These are phyloP conservation scores for Ceratocystis diversiconidia DNA, from an alignment of 2,329 filamentous ascomycete genomes.

Conservation along the genomic window DNA sequence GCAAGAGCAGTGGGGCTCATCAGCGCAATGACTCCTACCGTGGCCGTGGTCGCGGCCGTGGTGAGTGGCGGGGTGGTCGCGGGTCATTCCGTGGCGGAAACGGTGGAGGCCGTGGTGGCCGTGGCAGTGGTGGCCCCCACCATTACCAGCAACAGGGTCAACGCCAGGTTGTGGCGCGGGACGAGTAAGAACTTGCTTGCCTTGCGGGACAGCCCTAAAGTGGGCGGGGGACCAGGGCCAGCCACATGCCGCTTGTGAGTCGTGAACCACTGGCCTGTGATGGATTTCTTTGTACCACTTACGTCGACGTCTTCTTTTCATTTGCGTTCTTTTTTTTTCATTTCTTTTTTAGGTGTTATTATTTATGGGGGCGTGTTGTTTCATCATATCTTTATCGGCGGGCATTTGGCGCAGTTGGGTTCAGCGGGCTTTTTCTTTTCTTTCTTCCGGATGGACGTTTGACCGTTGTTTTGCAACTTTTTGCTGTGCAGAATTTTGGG, in stretches of 20 bases:
- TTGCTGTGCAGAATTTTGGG: background rate
- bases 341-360: constrained; percentile 10
- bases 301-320: background rate
- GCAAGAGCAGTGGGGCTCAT: constrained; percentile 27
- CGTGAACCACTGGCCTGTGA: background rate
- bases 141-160: constrained; percentile 23
- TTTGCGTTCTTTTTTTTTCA: background rate
- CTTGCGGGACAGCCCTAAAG: background rate
- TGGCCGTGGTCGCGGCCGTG: constrained; percentile 38
- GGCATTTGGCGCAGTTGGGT: constrained; percentile 8
- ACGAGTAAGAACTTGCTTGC: constrained; percentile 1
- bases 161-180: constrained; percentile 24
- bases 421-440: constrained; percentile 9
- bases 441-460: background rate
- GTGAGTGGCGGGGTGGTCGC: constrained; percentile 30
- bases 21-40: constrained; percentile 23
- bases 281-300: background rate
- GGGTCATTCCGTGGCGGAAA: constrained; percentile 29
- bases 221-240: background rate
- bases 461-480: constrained; percentile 3
- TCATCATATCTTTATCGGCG: constrained; percentile 5
- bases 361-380: constrained; percentile 4
- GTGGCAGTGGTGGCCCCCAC: constrained; percentile 31
- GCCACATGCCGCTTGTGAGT: constrained; percentile 1
- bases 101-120: constrained; percentile 38